phyloP scores from a whole-genome alignment of 805 yeast species.

The Wickerhamomyces kurtzmanii region DNA sequence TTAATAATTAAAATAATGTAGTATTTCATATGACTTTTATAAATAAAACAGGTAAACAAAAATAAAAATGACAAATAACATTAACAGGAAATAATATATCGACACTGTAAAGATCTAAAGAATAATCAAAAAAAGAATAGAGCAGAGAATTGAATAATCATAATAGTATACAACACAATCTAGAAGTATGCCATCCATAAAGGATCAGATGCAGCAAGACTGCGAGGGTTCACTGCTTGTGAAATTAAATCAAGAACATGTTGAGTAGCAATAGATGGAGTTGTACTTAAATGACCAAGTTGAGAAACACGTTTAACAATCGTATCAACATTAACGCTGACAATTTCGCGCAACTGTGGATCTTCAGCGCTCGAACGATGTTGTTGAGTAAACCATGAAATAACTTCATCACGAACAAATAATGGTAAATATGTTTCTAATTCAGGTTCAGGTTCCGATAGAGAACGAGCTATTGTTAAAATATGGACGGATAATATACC shows the following conservation, averaged over 20 bases:
- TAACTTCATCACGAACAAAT: constrained; percentile 91
- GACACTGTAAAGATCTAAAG: too few relatives aligned
- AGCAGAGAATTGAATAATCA: too few relatives aligned
- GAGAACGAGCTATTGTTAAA: constrained; percentile 76
- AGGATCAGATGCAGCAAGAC: constrained; percentile 83
- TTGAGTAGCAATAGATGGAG: constrained; percentile 68
- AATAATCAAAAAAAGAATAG: too few relatives aligned
- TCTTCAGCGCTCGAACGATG: constrained; percentile 80
- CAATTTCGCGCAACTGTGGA: constrained; percentile 77
- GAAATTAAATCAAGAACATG: constrained; percentile 83
- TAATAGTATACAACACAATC: too few relatives aligned
- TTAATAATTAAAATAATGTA: too few relatives aligned
- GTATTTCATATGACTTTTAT: too few relatives aligned
- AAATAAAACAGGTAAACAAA: too few relatives aligned
- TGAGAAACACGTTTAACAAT: constrained; percentile 73
- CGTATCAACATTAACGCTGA: constrained; percentile 77
- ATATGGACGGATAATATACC: constrained; percentile 83
- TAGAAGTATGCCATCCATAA: constrained; percentile 92
- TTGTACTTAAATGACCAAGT: constrained; percentile 52
- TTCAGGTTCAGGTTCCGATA: constrained; percentile 87
- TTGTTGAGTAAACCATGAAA: constrained; percentile 87
- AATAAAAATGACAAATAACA: too few relatives aligned
- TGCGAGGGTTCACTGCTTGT: constrained; percentile 92
- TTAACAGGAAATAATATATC: too few relatives aligned
- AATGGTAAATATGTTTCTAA: constrained; percentile 86